Evolutionary conservation across 495 filamentous ascomycete genomes (phyloP).

Genomic region (Penicillium coffeae): DNA sequence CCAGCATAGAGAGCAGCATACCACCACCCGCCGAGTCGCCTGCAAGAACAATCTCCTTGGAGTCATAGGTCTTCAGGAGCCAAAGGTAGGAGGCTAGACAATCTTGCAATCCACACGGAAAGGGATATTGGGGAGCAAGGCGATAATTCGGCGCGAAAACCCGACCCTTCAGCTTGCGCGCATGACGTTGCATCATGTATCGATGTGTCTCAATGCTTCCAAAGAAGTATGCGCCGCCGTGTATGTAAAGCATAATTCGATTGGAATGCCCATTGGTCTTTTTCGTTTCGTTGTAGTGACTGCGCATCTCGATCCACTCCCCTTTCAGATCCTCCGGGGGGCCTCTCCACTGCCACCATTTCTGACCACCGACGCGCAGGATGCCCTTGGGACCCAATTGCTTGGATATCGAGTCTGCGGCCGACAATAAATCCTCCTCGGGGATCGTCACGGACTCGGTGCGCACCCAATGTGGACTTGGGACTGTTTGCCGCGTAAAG

Average conservation of each 20-base stretch:
- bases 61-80: conserved; percentile 67
- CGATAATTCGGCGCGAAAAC: conserved; percentile 87
- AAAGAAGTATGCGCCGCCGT: conserved; percentile 83
- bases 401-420: conserved; percentile 58
- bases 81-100: conserved; percentile 83
- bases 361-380: conserved; percentile 68
- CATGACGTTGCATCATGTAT: conserved; percentile 94
- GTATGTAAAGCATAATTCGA: conserved; percentile 88
- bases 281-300: conserved; percentile 70
- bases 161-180: conserved; percentile 83
- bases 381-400: conserved; percentile 77
- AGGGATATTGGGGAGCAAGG: conserved; percentile 89
- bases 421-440: conserved; percentile 51
- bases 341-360: conserved; percentile 93
- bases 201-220: conserved; percentile 92
- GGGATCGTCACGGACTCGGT: conserved; percentile 71
- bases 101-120: conserved; percentile 86
- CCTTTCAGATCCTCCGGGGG: conserved; percentile 60
- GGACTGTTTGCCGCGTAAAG: conserved; percentile 88
- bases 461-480: conserved; percentile 82
- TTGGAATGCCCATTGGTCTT: conserved; percentile 52
- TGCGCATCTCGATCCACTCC: conserved; percentile 95
- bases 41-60: conserved; percentile 74
- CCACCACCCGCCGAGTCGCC: conserved; percentile 91
- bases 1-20: conserved; percentile 76